phyloP scores from a whole-genome alignment of 1,284 basidiomycete genomes.

The Sanghuangporus baumii region DNA sequence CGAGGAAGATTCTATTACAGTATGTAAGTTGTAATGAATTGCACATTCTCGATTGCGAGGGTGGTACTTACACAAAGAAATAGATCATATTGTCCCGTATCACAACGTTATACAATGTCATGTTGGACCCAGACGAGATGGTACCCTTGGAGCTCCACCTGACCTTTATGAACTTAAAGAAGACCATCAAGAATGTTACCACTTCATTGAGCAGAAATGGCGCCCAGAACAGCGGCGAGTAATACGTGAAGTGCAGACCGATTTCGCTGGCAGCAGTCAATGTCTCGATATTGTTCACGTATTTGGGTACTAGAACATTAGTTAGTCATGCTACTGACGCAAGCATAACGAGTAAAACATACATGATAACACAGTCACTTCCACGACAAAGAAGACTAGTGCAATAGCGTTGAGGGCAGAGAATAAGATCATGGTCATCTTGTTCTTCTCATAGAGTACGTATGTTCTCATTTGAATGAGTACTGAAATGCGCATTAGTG shows the following conservation, averaged over 20 bases:
- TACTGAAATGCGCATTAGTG: background rate
- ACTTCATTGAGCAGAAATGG: slow-evolving; percentile 1
- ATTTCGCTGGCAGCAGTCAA: too few relatives aligned
- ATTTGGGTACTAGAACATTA: too few relatives aligned
- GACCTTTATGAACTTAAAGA: background rate
- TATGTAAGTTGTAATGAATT: background rate
- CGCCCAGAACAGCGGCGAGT: background rate
- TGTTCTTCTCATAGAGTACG: background rate
- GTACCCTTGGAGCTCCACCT: background rate
- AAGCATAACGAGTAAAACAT: background rate
- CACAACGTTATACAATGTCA: background rate
- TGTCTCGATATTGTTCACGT: too few relatives aligned
- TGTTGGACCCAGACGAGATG: background rate
- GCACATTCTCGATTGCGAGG: background rate
- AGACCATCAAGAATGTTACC: slow-evolving; percentile 1
- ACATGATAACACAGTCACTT: background rate
- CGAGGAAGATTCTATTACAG: background rate
- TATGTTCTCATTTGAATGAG: slow-evolving; percentile 1
- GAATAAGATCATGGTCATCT: background rate
- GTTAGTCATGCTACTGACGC: too few relatives aligned
- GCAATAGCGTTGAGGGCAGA: background rate
- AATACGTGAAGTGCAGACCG: background rate
- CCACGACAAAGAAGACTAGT: background rate
- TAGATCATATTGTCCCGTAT: slow-evolving; percentile 1
- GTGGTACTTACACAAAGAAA: background rate